Conservation (phyloP, 2,329 filamentous ascomycete genomes). For the Scleromitrula shiraiana region DNA sequence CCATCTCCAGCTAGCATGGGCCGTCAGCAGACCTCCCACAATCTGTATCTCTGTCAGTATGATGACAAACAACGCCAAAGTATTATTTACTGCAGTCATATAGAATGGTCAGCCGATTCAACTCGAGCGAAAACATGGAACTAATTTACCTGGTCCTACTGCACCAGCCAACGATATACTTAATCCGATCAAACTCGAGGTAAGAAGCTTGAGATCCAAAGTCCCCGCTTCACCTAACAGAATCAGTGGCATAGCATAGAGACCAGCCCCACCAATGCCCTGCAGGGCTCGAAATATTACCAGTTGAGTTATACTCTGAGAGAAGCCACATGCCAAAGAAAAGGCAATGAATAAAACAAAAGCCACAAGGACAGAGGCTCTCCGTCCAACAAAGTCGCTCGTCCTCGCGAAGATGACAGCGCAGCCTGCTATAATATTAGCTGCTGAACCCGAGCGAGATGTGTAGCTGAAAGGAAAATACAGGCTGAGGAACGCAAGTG, state of each 20-base stretch:
- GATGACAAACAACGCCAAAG: conserved; percentile 19
- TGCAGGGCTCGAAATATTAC: conserved; percentile 28
- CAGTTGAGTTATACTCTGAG: conserved; percentile 35
- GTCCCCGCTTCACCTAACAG: too few relatives aligned
- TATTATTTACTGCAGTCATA: too few relatives aligned
- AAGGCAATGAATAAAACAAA: conserved; percentile 48
- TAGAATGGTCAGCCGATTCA: too few relatives aligned
- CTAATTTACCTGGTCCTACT: too few relatives aligned
- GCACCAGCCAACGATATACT: too few relatives aligned
- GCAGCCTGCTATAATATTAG: too few relatives aligned
- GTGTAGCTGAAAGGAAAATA: too few relatives aligned
- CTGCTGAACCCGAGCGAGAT: too few relatives aligned
- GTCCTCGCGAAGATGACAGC: conserved; percentile 46
- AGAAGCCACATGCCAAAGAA: conserved; percentile 47
- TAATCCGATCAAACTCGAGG: too few relatives aligned
- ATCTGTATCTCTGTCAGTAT: conserved; percentile 38
- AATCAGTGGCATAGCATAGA: too few relatives aligned
- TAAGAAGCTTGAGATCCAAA: too few relatives aligned
- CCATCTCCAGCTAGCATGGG: conserved; percentile 19
- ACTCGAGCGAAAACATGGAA: too few relatives aligned
- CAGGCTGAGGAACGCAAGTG: conserved; percentile 25
- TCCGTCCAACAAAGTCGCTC: conserved; percentile 25
- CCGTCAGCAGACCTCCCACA: conserved; percentile 20
- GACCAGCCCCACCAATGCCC: conserved; percentile 33
- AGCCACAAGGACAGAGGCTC: conserved; percentile 18